These are phyloP conservation scores for Russula vinacea DNA, from an alignment of 768 basidiomycete species.

Conservation along the genomic window DNA sequence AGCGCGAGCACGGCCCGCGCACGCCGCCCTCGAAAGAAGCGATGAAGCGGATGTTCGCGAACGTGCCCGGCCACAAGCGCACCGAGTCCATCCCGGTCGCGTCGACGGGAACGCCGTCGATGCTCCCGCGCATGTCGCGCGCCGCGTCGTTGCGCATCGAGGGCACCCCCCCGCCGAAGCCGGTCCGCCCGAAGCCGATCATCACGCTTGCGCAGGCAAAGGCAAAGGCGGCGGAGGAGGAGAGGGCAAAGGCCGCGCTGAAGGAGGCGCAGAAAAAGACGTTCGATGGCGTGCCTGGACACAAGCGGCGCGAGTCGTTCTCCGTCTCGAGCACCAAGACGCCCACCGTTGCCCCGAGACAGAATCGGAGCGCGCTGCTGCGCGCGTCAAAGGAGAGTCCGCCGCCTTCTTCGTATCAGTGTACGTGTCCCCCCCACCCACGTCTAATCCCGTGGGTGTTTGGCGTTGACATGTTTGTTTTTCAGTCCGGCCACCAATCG, in stretches of 20 bases:
- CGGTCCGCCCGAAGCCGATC: slow-evolving; percentile 19
- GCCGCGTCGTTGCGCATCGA: slow-evolving; percentile 71
- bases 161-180: slow-evolving; percentile 43
- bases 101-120: slow-evolving; percentile 65
- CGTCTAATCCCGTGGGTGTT: not conserved
- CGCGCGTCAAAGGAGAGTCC: slow-evolving; percentile 43
- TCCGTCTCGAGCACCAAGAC: slow-evolving; percentile 54
- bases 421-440: slow-evolving; percentile 4
- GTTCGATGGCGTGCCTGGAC: slow-evolving; percentile 81
- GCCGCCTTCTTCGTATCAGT: slow-evolving; percentile 36
- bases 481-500: slow-evolving; percentile 22
- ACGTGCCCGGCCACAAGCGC: slow-evolving; percentile 83
- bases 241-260: slow-evolving; percentile 34
- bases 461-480: no score
- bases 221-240: slow-evolving; percentile 35
- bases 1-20: slow-evolving; percentile 44
- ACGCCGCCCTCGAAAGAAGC: slow-evolving; percentile 59
- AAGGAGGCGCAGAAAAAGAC: slow-evolving; percentile 39
- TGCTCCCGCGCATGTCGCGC: slow-evolving; percentile 72
- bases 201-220: slow-evolving; percentile 27
- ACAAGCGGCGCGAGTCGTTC: slow-evolving; percentile 75
- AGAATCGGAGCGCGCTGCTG: slow-evolving; percentile 46
- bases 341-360: slow-evolving; percentile 45
- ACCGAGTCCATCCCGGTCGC: slow-evolving; percentile 64
- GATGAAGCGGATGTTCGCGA: slow-evolving; percentile 61